A percentile compares a stretch with the other conserved stretches of the same genome.
phyloP scores from a whole-genome alignment of 2,329 filamentous ascomycete species.

The Paraphoma chrysanthemicola region DNA sequence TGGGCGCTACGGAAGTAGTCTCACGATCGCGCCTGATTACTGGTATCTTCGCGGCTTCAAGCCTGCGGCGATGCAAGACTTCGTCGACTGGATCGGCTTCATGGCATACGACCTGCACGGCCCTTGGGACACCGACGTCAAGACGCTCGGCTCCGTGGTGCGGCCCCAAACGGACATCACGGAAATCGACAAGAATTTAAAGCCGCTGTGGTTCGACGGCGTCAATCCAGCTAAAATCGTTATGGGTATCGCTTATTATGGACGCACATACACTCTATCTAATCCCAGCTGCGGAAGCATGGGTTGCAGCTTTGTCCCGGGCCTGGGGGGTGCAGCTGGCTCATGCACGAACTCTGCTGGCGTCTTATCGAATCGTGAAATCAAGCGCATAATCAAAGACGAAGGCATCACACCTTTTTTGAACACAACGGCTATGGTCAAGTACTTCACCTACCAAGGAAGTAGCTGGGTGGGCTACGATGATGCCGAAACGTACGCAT shows the following conservation, averaged over 20 bases:
- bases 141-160: conserved; percentile 20
- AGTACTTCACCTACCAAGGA: conserved; percentile 34
- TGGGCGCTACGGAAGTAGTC: conserved; percentile 30
- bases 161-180: conserved; percentile 54
- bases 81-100: conserved; percentile 38
- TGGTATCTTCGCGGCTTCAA: conserved; percentile 45
- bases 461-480: conserved; percentile 52
- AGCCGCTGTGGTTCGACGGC: conserved; percentile 56
- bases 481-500: conserved; percentile 46
- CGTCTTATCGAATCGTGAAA: conserved; percentile 43
- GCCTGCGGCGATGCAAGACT: conserved; percentile 44
- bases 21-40: conserved; percentile 27
- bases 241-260: conserved; percentile 57
- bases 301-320: conserved; percentile 46
- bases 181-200: conserved; percentile 50
- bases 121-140: conserved; percentile 42
- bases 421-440: conserved; percentile 37
- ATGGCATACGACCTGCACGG: conserved; percentile 25
- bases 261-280: conserved; percentile 38
- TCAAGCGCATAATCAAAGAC: conserved; percentile 36
- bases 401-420: conserved; percentile 21
- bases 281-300: conserved; percentile 19
- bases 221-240: conserved; percentile 51
- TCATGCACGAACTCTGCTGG: conserved; percentile 36
- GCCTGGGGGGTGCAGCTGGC: conserved; percentile 12